These are phyloP conservation scores for Oryza meridionalis DNA, from an alignment of 176 grass and related monocot genomes.

Conservation along the genomic window DNA sequence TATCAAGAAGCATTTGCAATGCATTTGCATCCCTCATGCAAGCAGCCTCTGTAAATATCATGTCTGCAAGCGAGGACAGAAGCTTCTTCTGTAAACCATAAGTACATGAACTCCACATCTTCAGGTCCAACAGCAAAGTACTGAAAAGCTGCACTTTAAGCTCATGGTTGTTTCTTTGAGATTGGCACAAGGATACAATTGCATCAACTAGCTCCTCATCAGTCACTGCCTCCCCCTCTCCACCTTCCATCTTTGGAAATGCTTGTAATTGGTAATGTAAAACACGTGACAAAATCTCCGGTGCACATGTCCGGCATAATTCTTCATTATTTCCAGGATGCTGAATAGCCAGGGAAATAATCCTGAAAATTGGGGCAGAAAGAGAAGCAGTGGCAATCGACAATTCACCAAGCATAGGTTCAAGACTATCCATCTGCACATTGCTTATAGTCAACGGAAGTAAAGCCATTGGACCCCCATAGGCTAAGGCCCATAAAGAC, in stretches of 20 bases:
- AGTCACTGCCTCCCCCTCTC: constrained; percentile 53
- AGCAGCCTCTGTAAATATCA: constrained; percentile 87
- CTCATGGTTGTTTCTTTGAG: constrained; percentile 77
- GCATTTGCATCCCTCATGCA: constrained; percentile 93
- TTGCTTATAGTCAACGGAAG: constrained; percentile 92
- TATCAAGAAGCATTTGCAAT: constrained; percentile 98
- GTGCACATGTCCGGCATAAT: constrained; percentile 75
- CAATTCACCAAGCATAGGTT: constrained; percentile 71
- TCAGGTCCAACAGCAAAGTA: constrained; percentile 88
- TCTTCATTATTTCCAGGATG: constrained; percentile 97
- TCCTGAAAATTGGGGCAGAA: constrained; percentile 88
- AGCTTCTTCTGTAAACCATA: constrained; percentile 99
- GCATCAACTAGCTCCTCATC: constrained; percentile 88
- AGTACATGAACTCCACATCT: constrained; percentile 92
- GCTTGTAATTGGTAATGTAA: constrained; percentile 76
- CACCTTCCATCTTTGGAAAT: constrained; percentile 60
- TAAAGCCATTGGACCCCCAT: constrained; percentile 91
- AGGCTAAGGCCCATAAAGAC: constrained; percentile 93
- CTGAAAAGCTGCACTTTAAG: constrained; percentile 94
- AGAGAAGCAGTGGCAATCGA: constrained; percentile 66
- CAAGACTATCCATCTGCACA: constrained; percentile 86
- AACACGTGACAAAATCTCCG: constrained; percentile 85
- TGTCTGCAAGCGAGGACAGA: constrained; percentile 97
- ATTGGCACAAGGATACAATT: constrained; percentile 91
- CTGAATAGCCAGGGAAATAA: constrained; percentile 86